Percentiles rank a stretch among this genome's conserved stretches.
Evolutionary conservation across 495 filamentous ascomycete species (phyloP).

Genomic region (Alectoria sarmentosa): DNA sequence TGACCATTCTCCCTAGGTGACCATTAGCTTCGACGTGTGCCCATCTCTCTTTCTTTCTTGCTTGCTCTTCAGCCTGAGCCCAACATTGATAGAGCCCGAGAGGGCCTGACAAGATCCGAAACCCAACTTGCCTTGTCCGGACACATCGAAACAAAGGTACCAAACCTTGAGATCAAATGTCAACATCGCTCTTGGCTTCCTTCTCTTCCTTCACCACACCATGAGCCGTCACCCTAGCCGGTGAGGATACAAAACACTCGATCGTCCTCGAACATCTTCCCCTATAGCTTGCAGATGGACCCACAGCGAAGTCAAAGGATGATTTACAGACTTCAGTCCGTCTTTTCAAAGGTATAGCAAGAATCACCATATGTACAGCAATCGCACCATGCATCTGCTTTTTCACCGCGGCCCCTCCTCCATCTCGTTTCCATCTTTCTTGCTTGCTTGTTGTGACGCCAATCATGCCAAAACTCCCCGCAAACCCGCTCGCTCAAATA

Average conservation of each 20-base stretch:
- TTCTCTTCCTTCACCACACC: not conserved
- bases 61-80: too few relatives aligned
- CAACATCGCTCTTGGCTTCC: too few relatives aligned
- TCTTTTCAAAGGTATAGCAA: not conserved
- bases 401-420: not conserved
- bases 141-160: not conserved
- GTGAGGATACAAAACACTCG: not conserved
- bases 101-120: too few relatives aligned
- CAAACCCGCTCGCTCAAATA: not conserved
- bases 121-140: not conserved
- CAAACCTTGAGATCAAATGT: too few relatives aligned
- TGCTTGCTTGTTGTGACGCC: not conserved
- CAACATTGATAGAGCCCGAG: too few relatives aligned
- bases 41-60: not conserved
- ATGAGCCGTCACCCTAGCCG: not conserved
- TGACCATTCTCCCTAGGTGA: too few relatives aligned
- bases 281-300: not conserved
- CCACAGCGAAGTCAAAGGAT: not conserved
- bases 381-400: not conserved
- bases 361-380: constrained; percentile 3
- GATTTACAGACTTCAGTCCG: not conserved
- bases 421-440: not conserved
- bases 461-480: not conserved
- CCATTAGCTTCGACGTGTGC: too few relatives aligned
- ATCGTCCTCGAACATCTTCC: not conserved